phyloP scores from a whole-genome alignment of 805 yeast genomes.

The Nakazawaea wyomingensis region DNA sequence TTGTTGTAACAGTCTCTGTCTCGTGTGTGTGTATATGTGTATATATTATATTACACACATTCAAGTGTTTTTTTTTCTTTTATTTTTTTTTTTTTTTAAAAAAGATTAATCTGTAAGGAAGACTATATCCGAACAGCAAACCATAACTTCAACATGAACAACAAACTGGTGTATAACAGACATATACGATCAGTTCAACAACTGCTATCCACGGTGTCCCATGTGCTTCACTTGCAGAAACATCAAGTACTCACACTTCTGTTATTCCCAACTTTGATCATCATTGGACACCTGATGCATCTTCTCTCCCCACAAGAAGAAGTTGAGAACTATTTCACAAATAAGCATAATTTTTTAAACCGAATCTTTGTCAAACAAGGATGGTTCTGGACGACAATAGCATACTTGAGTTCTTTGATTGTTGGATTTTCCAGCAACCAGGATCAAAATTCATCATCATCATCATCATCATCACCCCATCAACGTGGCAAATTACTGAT shows the following conservation, averaged over 20 bases:
- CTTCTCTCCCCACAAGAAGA: slow-evolving; percentile 38
- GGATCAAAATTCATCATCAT: background rate
- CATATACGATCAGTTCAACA: background rate
- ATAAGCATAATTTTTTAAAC: slow-evolving; percentile 69
- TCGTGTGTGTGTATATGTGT: too few species aligned
- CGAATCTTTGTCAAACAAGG: slow-evolving; percentile 78
- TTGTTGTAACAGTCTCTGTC: too few species aligned
- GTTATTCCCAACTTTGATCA: slow-evolving; percentile 37
- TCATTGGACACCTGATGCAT: slow-evolving; percentile 48
- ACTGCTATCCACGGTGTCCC: background rate
- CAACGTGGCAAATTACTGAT: background rate
- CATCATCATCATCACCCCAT: background rate
- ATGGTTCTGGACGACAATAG: slow-evolving; percentile 82
- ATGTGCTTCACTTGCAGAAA: slow-evolving; percentile 1
- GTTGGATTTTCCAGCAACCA: slow-evolving; percentile 5
- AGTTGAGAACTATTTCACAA: slow-evolving; percentile 44
- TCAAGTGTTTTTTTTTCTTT: too few species aligned
- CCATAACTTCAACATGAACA: background rate
- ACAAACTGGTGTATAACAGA: background rate
- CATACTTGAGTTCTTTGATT: slow-evolving; percentile 22
- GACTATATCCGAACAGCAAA: too few species aligned
- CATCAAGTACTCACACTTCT: slow-evolving; percentile 10
- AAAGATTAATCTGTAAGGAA: too few species aligned
- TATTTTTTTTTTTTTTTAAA: too few species aligned
- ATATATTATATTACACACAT: too few species aligned